phyloP scores from a whole-genome alignment of 2,329 filamentous ascomycete genomes.

The Penicillium sp. region DNA sequence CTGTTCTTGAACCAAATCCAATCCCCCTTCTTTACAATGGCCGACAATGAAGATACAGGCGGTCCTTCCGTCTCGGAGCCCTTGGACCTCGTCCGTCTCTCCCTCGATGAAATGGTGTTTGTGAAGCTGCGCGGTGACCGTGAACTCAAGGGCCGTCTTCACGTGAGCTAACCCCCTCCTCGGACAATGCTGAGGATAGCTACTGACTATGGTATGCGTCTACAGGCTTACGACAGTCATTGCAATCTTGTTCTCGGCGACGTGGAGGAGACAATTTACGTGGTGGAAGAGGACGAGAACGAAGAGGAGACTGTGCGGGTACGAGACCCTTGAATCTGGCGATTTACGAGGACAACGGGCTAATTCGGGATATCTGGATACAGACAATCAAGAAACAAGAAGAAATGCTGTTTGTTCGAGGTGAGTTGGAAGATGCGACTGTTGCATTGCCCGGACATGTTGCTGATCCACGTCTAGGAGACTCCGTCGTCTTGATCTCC shows the following conservation, averaged over 20 bases:
- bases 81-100: slow-evolving; percentile 89
- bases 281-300: slow-evolving; percentile 81
- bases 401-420: slow-evolving; percentile 97
- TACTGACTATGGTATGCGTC: slow-evolving; percentile 15
- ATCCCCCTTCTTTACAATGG: slow-evolving; percentile 54
- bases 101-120: slow-evolving; percentile 92
- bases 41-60: slow-evolving; percentile 72
- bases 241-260: slow-evolving; percentile 96
- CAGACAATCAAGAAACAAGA: slow-evolving; percentile 94
- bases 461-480: slow-evolving; percentile 51
- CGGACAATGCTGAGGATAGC: background rate
- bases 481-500: slow-evolving; percentile 69
- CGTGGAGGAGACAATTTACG: slow-evolving; percentile 94
- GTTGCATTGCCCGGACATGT: slow-evolving; percentile 9
- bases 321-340: slow-evolving; percentile 23
- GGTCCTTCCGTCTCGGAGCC: slow-evolving; percentile 73
- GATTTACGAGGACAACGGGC: slow-evolving; percentile 1
- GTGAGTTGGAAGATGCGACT: slow-evolving; percentile 48
- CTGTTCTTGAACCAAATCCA: slow-evolving; percentile 8
- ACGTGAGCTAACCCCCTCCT: slow-evolving; percentile 59
- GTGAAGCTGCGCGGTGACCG: slow-evolving; percentile 95
- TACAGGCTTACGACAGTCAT: slow-evolving; percentile 93
- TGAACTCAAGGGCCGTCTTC: slow-evolving; percentile 89
- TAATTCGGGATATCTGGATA: slow-evolving; percentile 8
- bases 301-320: slow-evolving; percentile 72